A percentile compares a stretch with the other conserved stretches of the same genome.
Conservation (phyloP, 1,284 basidiomycete species). For the Ceraceosorus guamensis region DNA sequence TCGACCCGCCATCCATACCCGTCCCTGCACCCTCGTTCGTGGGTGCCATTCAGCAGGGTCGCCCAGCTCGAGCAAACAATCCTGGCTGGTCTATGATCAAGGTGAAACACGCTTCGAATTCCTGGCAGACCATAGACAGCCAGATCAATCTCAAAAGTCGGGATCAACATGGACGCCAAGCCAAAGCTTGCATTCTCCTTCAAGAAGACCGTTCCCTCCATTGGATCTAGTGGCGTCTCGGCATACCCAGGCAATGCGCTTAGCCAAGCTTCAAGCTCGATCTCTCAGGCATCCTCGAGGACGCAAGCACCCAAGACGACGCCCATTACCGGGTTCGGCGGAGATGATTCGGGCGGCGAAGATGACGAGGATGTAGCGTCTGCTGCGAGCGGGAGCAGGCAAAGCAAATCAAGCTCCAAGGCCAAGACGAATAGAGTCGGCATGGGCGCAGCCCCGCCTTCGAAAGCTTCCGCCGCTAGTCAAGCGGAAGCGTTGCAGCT, state of each 20-base stretch:
- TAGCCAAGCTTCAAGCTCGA: not conserved
- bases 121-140: too few relatives aligned
- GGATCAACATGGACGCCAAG: not conserved
- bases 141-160: too few relatives aligned
- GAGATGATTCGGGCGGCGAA: not conserved
- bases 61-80: too few relatives aligned
- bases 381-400: conserved; percentile 6
- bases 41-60: too few relatives aligned
- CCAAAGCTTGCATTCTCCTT: conserved; percentile 28
- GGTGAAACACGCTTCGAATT: too few relatives aligned
- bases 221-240: not conserved
- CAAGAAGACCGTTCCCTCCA: conserved; percentile 9
- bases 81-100: too few relatives aligned
- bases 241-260: not conserved
- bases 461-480: conserved; percentile 22
- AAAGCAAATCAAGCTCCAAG: not conserved
- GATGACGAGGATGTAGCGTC: conserved; percentile 21
- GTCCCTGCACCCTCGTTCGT: too few relatives aligned
- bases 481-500: conserved; percentile 62
- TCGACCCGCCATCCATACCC: too few relatives aligned
- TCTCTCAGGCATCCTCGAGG: not conserved
- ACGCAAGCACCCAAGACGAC: not conserved
- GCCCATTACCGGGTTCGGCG: not conserved
- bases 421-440: too few relatives aligned
- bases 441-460: conserved; percentile 17